These are phyloP conservation scores for Skeletonema grethae DNA, from an alignment of 108 stramenopile genomes.

Conservation along the genomic window DNA sequence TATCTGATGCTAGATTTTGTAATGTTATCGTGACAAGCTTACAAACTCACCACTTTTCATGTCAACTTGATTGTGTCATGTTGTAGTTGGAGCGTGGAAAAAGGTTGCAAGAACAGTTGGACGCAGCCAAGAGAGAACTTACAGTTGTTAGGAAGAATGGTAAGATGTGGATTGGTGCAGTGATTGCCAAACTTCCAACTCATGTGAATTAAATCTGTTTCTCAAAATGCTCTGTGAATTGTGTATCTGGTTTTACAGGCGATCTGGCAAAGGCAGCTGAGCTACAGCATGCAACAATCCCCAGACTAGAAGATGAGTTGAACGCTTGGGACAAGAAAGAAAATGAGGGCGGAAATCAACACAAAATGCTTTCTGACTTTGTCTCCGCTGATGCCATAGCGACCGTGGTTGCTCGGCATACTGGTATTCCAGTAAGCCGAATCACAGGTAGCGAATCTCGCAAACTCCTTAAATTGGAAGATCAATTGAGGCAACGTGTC, in stretches of 20 bases:
- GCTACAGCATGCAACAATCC: slow-evolving; percentile 71
- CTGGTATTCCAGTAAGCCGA: slow-evolving; percentile 91
- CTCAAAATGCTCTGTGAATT: neutral
- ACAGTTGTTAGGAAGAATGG: slow-evolving; percentile 67
- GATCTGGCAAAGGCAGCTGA: slow-evolving; percentile 59
- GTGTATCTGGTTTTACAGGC: neutral
- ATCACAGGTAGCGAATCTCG: slow-evolving; percentile 90
- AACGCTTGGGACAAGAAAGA: slow-evolving; percentile 45
- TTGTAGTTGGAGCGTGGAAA: slow-evolving; percentile 51
- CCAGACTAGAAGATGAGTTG: slow-evolving; percentile 71
- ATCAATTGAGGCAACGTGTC: slow-evolving; percentile 81
- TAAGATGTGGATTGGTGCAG: slow-evolving; percentile 35
- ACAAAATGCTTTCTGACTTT: slow-evolving; percentile 72
- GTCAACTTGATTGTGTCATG: too few relatives aligned
- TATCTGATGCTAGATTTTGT: too few relatives aligned
- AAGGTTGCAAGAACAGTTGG: slow-evolving; percentile 76
- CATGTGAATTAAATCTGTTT: neutral
- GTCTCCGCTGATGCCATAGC: slow-evolving; percentile 98
- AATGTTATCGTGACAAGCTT: too few relatives aligned
- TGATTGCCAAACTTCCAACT: slow-evolving; percentile 1
- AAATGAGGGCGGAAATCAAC: slow-evolving; percentile 62
- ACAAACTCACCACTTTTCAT: too few relatives aligned
- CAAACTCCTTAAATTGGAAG: slow-evolving; percentile 90
- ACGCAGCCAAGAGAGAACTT: slow-evolving; percentile 63
- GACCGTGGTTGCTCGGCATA: slow-evolving; percentile 89